Evolutionary conservation across 306 rosid genomes (phyloP), one percentile per base, ranked within the genome.

Genomic region (Abrus precatorius): DNA sequence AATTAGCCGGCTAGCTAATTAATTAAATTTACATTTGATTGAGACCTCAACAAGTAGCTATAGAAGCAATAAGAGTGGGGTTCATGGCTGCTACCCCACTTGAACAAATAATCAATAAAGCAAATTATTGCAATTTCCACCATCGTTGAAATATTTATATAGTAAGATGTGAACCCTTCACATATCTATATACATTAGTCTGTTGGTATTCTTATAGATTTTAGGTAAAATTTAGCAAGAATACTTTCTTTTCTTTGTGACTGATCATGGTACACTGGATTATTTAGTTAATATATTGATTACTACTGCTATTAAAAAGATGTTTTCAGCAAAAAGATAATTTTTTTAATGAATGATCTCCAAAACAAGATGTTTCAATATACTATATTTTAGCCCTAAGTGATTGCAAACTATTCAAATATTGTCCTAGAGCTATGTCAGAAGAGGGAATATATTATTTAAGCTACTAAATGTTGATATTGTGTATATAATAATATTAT

Each of bases 401-500:
- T 72, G 86, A 75, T 77, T 41, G 77, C 48, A 70, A 78, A 72
- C 6, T 78, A 32, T 66, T 63, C 34, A 70, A 50, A 77, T 7
- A 61, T 32, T 49, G 70, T 61, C 36, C 1, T 73, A 50, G 9
- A 50, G 72, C 50, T 9, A 32, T 48, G 80, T 80, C 82, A 80
- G 7, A 84, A 86, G 33, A 65, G 40, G 53, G 59, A 41, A 20
- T 20, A 20, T 20, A 20, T 20, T 20, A 20, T 20, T 20, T 20
- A 20, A 20, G 20, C 20, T 20, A 20, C 20, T 20, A 20, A 20
- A 20, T 0, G 20, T 20, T 20, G 20, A 20, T 20, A 20, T 20
- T 20, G 20, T 20, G 20, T 20, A 20, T 20, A 20, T 20, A 20
- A 20, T 20, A 20, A 20, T 20, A 20, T 20, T 20, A 20, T 20